Percentiles rank a stretch among this genome's conserved stretches.
phyloP scores from a whole-genome alignment of 257 asterid genomes.

The Craterostigma plantagineum region DNA sequence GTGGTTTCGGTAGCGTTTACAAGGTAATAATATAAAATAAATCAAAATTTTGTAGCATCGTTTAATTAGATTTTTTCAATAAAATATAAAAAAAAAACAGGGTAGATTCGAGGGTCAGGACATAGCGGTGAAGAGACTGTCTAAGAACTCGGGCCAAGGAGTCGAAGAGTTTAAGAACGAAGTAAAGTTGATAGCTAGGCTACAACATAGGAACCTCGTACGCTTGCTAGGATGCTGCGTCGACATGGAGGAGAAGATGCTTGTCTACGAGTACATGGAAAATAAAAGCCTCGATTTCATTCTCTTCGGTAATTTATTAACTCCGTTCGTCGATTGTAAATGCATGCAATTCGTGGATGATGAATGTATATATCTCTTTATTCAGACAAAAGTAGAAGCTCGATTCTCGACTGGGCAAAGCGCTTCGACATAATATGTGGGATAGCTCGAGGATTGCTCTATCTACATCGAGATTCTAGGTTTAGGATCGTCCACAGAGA shows the following conservation, averaged over 20 bases:
- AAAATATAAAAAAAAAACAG: constrained; percentile 11
- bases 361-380: too few relatives aligned
- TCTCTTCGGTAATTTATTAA: constrained; percentile 18
- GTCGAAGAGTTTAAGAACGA: constrained; percentile 30
- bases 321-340: not conserved
- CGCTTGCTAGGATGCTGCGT: constrained; percentile 30
- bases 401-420: constrained; percentile 21
- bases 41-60: too few relatives aligned
- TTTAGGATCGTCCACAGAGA: constrained; percentile 36
- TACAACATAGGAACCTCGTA: constrained; percentile 33
- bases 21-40: constrained; percentile 23
- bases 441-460: constrained; percentile 30
- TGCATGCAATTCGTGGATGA: too few relatives aligned
- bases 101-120: constrained; percentile 25
- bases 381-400: constrained; percentile 19
- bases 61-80: too few relatives aligned
- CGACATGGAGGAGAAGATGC: constrained; percentile 28
- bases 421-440: constrained; percentile 34
- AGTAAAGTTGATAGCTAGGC: constrained; percentile 27
- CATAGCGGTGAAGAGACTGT: constrained; percentile 32
- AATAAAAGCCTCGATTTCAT: constrained; percentile 28
- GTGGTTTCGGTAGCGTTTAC: constrained; percentile 81
- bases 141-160: constrained; percentile 31
- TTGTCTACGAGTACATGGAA: constrained; percentile 33
- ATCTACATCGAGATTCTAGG: constrained; percentile 40